phyloP scores from a whole-genome alignment of 768 basidiomycete species.

The Agaricus bisporus region DNA sequence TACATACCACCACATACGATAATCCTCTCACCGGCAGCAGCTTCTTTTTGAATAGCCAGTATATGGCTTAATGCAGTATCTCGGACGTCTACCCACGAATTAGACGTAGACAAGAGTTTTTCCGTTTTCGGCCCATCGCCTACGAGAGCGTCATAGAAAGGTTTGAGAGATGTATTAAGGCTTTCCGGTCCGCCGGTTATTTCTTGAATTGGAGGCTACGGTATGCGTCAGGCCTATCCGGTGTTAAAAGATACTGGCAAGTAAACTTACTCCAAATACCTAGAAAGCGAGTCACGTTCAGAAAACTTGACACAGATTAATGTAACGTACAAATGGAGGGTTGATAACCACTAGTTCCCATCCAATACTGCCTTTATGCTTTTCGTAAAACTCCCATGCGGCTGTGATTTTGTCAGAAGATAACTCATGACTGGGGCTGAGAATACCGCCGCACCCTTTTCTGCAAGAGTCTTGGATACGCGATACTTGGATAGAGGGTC shows the following conservation, averaged over 20 bases:
- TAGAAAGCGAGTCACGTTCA: neutral
- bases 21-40: slow-evolving; percentile 53
- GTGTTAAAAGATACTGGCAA: neutral
- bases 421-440: neutral
- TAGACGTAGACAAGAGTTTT: slow-evolving; percentile 14
- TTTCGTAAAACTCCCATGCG: slow-evolving; percentile 35
- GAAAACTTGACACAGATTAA: neutral
- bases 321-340: slow-evolving; percentile 41
- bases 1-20: slow-evolving; percentile 35
- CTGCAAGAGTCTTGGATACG: slow-evolving; percentile 61
- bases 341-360: slow-evolving; percentile 52
- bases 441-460: slow-evolving; percentile 35
- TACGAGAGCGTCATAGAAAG: slow-evolving; percentile 23
- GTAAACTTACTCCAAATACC: slow-evolving; percentile 25
- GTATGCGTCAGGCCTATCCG: neutral
- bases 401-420: slow-evolving; percentile 19
- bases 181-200: slow-evolving; percentile 21
- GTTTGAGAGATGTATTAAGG: slow-evolving; percentile 33
- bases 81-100: slow-evolving; percentile 44
- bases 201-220: slow-evolving; percentile 39
- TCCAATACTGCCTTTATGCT: slow-evolving; percentile 33
- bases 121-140: slow-evolving; percentile 14
- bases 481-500: slow-evolving; percentile 39
- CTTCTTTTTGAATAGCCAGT: slow-evolving; percentile 41
- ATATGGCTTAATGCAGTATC: slow-evolving; percentile 54